A percentile compares a stretch with the other conserved stretches of the same genome.
Evolutionary conservation across 768 basidiomycete species (phyloP).

Genomic region (Trametes meyenii): DNA sequence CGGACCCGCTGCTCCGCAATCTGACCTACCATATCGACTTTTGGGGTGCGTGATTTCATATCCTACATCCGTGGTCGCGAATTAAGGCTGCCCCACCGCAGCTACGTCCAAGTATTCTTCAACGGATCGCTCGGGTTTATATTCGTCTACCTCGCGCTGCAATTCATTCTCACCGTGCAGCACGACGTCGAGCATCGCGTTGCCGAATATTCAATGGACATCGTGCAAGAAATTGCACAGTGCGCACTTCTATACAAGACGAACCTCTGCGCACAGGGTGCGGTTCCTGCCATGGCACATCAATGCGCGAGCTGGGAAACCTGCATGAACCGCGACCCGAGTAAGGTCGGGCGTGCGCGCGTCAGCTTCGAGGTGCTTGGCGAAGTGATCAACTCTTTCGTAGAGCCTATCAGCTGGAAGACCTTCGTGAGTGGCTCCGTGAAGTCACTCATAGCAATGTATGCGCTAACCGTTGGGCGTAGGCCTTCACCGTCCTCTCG

Average conservation of each 20-base stretch:
- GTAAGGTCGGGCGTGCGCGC: constrained; percentile 82
- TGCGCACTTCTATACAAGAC: constrained; percentile 81
- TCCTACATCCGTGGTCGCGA: background rate
- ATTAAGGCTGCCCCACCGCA: background rate
- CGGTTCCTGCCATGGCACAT: constrained; percentile 85
- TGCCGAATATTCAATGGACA: constrained; percentile 87
- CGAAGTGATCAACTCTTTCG: constrained; percentile 94
- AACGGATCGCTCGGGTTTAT: constrained; percentile 83
- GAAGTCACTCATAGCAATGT: background rate
- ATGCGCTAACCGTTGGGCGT: background rate
- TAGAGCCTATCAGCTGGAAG: constrained; percentile 98
- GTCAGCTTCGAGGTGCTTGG: constrained; percentile 95
- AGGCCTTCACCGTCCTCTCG: constrained; percentile 79
- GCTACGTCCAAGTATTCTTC: constrained; percentile 92
- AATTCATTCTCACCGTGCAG: constrained; percentile 89
- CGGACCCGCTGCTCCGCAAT: constrained; percentile 53
- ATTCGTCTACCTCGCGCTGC: constrained; percentile 81
- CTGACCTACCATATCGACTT: constrained; percentile 78
- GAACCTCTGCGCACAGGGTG: constrained; percentile 75
- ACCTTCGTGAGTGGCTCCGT: constrained; percentile 66
- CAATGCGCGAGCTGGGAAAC: constrained; percentile 90
- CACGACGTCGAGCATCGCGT: constrained; percentile 88
- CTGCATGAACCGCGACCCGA: constrained; percentile 95
- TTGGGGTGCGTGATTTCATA: constrained; percentile 60
- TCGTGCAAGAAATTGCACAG: constrained; percentile 89